Conservation (phyloP, 2,329 filamentous ascomycete species). For the Periconia digitata region DNA sequence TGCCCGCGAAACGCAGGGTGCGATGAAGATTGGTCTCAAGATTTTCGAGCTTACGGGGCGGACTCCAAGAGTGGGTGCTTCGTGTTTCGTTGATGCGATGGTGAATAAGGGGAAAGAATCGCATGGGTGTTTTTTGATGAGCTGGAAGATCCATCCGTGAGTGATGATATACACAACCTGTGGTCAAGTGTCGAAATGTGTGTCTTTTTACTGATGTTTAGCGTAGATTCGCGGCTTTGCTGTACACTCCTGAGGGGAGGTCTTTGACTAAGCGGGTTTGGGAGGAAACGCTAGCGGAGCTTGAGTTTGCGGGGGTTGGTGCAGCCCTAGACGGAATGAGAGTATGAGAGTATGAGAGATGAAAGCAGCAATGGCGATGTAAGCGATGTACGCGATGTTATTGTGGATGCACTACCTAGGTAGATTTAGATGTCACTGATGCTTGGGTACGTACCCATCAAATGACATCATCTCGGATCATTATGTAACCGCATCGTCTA, state of each 20-base stretch:
- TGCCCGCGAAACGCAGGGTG: conserved; percentile 13
- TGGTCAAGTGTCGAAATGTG: neutral
- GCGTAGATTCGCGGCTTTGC: neutral
- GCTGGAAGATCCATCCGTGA: conserved; percentile 53
- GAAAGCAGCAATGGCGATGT: too few relatives aligned
- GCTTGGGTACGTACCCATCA: too few relatives aligned
- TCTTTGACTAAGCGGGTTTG: conserved; percentile 3
- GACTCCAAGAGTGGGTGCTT: conserved; percentile 45
- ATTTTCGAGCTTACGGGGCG: conserved; percentile 27
- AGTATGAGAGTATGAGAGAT: too few relatives aligned
- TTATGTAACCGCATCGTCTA: too few relatives aligned
- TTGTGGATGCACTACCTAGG: too few relatives aligned
- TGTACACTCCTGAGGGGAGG: conserved; percentile 5
- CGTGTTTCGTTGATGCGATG: conserved; percentile 52
- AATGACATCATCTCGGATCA: too few relatives aligned
- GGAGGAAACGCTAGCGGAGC: conserved; percentile 4
- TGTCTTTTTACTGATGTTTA: too few relatives aligned
- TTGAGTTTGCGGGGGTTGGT: conserved; percentile 1
- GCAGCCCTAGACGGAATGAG: too few relatives aligned
- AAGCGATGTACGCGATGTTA: too few relatives aligned
- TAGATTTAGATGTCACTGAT: too few relatives aligned
- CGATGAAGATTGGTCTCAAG: conserved; percentile 20
- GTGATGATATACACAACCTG: conserved; percentile 13
- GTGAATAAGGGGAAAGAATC: conserved; percentile 52
- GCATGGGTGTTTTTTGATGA: conserved; percentile 55